A percentile compares a stretch with the other conserved stretches of the same genome.
Evolutionary conservation across 2,329 filamentous ascomycete genomes (phyloP).

Genomic region (Arthrobotrys conoides): DNA sequence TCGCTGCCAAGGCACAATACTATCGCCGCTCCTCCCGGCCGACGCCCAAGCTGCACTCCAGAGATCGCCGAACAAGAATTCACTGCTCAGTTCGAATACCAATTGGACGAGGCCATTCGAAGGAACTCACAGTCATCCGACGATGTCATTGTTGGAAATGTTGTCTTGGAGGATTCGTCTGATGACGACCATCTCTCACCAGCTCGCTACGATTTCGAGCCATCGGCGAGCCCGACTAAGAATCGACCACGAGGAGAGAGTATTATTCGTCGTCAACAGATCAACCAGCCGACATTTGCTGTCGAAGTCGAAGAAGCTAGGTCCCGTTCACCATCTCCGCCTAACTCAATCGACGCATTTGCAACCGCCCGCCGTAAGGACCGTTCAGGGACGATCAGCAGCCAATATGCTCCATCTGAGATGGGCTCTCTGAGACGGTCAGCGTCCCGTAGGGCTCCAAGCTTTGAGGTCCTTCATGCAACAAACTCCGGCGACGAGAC

Average conservation of each 20-base stretch:
- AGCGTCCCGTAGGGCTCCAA: constrained; percentile 62
- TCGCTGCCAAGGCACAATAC: constrained; percentile 63
- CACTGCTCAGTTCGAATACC: constrained; percentile 55
- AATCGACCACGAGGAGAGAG: constrained; percentile 79
- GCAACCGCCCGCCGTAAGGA: constrained; percentile 81
- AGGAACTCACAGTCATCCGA: constrained; percentile 57
- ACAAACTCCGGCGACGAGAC: constrained; percentile 74
- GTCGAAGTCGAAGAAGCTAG: constrained; percentile 62
- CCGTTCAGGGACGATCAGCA: constrained; percentile 74
- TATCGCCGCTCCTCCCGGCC: constrained; percentile 14
- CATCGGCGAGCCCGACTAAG: constrained; percentile 87
- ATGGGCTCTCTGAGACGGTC: constrained; percentile 65
- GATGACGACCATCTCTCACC: constrained; percentile 65
- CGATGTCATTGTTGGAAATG: constrained; percentile 58
- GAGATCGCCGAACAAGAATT: constrained; percentile 57
- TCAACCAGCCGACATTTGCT: constrained; percentile 66
- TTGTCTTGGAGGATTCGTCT: constrained; percentile 60
- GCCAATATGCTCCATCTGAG: constrained; percentile 71
- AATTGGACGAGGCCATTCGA: constrained; percentile 49
- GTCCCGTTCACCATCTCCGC: constrained; percentile 83
- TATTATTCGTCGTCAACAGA: constrained; percentile 71
- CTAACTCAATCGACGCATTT: constrained; percentile 98
- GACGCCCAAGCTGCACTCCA: constrained; percentile 56
- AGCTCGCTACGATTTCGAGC: constrained; percentile 77
- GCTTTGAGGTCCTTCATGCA: constrained; percentile 69